Base-by-base conservation (phyloP, 2,329 filamentous ascomycete species). In the Lasiodiplodia citricola region DNA sequence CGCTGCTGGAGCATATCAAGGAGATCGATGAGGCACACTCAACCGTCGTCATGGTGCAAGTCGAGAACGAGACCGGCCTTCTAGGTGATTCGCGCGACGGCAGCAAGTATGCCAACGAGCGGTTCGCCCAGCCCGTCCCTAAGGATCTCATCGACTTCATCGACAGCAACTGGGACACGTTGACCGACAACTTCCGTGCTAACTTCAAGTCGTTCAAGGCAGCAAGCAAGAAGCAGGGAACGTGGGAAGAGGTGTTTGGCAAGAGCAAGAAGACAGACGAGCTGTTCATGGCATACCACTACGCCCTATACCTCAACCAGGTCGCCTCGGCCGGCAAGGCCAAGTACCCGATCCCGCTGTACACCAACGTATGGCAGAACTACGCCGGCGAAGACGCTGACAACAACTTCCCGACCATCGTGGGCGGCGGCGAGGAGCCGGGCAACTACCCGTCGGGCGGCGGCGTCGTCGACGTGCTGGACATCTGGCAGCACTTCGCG, bases 21-120 rank as follows among this genome's bases (percentile, higher is more conserved):
- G 75, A 83, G 2, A 72, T 87, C 4, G 85, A 87, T 56, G 75
- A 75, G 1, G 73, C 79, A 13, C 78, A 87, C 54, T 80, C 77
- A 2, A 87, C 85, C 0, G 85, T 87, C 0, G 70, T 87, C 2
- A 87, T 87, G 86, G 81, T 87, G 0, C 86, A 87, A 70, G 85
- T 88, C n/a, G 83, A 88, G 74, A 87, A 87, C 52, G 86, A 87
- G 75, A 80, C 80, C 0, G 86, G 86, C 0, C 69, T 87, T 0
- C 76, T 87, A 0, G 84, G 85, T 0, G 85, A 87, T 71, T 86
- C 82, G 8, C 79, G 85, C 25, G 86, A 87, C 71, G 76, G 82
- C 2, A 83, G 80, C 3, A 72, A 72, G 1, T 73, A 73, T 6
- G 85, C 83, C 1, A 77, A 85, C 21, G 73, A 79, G 60, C 78